Percentiles rank a stretch among this genome's conserved stretches.
phyloP scores from a whole-genome alignment of 2,329 filamentous ascomycete species.

The Mariannaea elegans region DNA sequence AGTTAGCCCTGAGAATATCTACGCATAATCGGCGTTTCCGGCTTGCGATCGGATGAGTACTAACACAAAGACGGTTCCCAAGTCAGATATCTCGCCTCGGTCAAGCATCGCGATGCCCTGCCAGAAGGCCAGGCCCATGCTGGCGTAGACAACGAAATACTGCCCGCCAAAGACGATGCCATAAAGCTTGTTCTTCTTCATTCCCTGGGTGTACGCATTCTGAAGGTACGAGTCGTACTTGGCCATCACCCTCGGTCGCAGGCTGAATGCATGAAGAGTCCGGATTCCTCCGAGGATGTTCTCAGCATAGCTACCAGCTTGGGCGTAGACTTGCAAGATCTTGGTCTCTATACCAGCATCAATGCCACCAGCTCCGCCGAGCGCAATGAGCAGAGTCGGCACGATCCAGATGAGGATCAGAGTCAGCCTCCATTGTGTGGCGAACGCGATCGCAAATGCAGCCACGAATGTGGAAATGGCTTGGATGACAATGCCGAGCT shows the following conservation, averaged over 20 bases:
- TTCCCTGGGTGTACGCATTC: conserved; percentile 40
- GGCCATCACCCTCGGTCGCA: conserved; percentile 47
- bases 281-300: conserved; percentile 49
- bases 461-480: conserved; percentile 50
- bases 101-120: conserved; percentile 51
- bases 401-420: conserved; percentile 50
- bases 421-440: conserved; percentile 55
- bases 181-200: conserved; percentile 27
- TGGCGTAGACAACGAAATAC: conserved; percentile 52
- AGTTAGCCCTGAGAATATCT: too few species aligned
- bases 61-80: conserved; percentile 52
- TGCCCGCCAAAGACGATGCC: conserved; percentile 49
- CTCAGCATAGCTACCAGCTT: conserved; percentile 48
- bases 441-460: conserved; percentile 50
- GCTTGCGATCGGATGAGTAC: neutral
- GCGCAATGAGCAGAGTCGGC: conserved; percentile 43
- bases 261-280: conserved; percentile 55
- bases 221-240: conserved; percentile 51
- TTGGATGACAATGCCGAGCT: conserved; percentile 51
- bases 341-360: conserved; percentile 42
- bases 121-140: conserved; percentile 55
- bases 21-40: neutral
- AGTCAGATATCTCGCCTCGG: conserved; percentile 47
- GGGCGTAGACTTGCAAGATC: conserved; percentile 46
- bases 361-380: conserved; percentile 44